Base-by-base conservation (phyloP, 768 basidiomycete species). In the Psilocybe tampanensis region DNA sequence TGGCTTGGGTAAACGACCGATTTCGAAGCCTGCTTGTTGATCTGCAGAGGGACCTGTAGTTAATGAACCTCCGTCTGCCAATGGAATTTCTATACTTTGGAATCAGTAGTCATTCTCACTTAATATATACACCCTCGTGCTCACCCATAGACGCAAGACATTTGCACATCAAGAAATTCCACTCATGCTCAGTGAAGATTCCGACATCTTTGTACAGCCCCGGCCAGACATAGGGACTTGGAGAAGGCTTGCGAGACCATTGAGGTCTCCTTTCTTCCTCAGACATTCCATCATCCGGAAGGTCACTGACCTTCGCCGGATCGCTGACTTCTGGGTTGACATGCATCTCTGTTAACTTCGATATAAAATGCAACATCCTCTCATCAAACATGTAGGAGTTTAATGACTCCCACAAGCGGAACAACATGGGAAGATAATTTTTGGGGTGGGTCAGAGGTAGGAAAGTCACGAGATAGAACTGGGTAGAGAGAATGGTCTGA, bases 371-470 rank as follows among this genome's bases (percentile, higher is more conserved):
- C 59, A 95, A 78, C 85, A 93, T 92, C 70, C 93, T 83, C 66
- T 94, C 93, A 77, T 95, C 93, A 75, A 86, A 95, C 72, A 88
- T 83, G 70, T 91, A 91, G 55, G 91, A 92, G 74, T 94, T 94
- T 66, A 95, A 78, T 12, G 91, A 89, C 72, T 91, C 88, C 92
- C 93, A 95, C 44, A 94, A 66, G 52, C 89, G 86, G 75, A 95
- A 91, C 52, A 94, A 78, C 82, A 90, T 89, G 51, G 84, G 89
- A 52, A 86, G 80, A 77, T 94, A 95, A 44, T 83, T 82, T 73
- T 94, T 90, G 29, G 92, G 92, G 67, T 94, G 92, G 6, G 85
- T 84, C 57, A 90, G 77, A 2, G 94, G 94, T 47, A 96, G 80
- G 74, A 95, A 95, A 33, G 90, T 90, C 62, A 89, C 80, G 65